Base-by-base conservation (phyloP, 345 rosid species). In the Lagerstroemia speciosa region DNA sequence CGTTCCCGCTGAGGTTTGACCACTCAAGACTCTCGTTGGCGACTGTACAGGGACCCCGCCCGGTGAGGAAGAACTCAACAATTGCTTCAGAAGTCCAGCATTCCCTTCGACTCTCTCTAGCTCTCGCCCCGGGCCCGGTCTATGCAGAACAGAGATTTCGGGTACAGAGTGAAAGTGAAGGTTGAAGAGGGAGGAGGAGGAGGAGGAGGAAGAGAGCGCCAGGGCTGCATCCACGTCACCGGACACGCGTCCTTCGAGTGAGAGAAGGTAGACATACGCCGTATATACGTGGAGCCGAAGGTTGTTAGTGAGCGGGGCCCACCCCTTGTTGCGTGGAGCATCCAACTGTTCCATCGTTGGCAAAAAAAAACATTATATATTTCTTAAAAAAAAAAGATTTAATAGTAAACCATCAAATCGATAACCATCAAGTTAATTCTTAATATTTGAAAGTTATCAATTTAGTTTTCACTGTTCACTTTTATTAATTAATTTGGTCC, bases 211-310 rank as follows among this genome's bases (percentile, higher is more conserved):
- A 14, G 43, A 37, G 65, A 62, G 38, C 65, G 37, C 36, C 65
- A 62, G 31, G 19, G 65, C 65, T 11, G 33, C 34, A n/a, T 62
- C 65, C 65, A 62, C 65, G 65, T 62, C 65, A 62, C 65, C 22
- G 41, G 22, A 62, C 65, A 37, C 65, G 65, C 33, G 65, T 33
- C 65, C 19, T n/a, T 4, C 40, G 40, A 24, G 36, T 14, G 40
- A 16, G 26, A 31, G 65, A 4, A n/a, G 7, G 24, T 11, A 16
- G 22, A 15, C 8, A 30, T 30, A 62, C 65, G 64, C 26, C 64
- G 64, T 60, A 60, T 60, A 11, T 60, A 60, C 17, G 33, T 14
- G 24, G 65, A 30, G 24, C 40, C 5, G 34, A 30, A 32, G 40
- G 65, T 62, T 31, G 65, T 33, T 32, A 37, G 9, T 17, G 65